Evolutionary conservation across 1,284 basidiomycete genomes (phyloP), one percentile per base, ranked within the genome.

Genomic region (Somion occarium): DNA sequence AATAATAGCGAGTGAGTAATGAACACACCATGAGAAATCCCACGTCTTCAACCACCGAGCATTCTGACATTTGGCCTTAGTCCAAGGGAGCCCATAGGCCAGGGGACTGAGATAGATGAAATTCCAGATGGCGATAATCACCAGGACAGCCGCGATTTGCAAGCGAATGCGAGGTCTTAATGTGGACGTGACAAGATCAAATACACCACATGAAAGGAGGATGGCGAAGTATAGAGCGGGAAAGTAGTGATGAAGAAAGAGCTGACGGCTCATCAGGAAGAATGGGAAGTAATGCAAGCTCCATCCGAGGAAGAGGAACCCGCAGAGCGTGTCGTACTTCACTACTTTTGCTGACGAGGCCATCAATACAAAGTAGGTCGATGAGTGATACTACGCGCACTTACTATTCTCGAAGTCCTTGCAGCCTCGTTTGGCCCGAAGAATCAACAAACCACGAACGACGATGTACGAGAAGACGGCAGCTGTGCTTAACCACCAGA

Each of bases 231-330:
- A 99, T 13, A 99, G 76, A 0, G 96, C 93, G 0, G 95, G 95
- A 68, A 98, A 88, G 68, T 98, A 98, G 72, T 98, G 95, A 66
- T 98, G 95, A 24, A 98, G 69, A 80, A 98, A 98, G 43, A 98
- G 82, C 65, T 99, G 96, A 22, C 96, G 91, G 46, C 82, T 73
- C 96, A 98, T 98, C 58, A 97, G 73, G 80, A 85, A 98, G 80
- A 99, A 99, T 9, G 96, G 96, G 63, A 93, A 77, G 71, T 96
- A 98, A 73, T 98, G 96, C 42, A 98, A 64, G n/a, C 75, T 76
- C 93, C 95, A 98, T 47, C 91, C 93, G n/a, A 91, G 69, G 69
- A 93, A 87, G 49, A 98, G 80, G 80, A 98, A 98, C 1, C 88
- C 88, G 56, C 91, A 93, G 1, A 95, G 76, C 38, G 84, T 73